Evolutionary conservation across 208 protist species (phyloP), one percentile per base, ranked within the genome.

Genomic region (Trypanosoma lewisi): DNA sequence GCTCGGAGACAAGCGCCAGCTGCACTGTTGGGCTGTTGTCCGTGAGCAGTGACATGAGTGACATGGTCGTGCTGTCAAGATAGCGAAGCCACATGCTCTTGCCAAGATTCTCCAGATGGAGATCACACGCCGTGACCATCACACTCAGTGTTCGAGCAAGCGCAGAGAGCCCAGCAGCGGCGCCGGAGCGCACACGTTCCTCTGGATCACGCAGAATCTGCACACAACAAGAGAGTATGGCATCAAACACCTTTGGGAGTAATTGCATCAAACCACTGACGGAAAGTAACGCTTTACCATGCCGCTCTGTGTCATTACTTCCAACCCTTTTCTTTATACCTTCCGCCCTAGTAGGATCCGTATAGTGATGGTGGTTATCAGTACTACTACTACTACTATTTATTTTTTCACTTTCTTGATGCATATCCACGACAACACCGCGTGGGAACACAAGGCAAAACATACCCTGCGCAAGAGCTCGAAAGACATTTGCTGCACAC

Each of bases 21-120:
- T 83, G 81, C 61, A 91, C 85, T 6, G 66, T 68, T 12, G 85
- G 76, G 71, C 75, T 83, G 31, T 56, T 63, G 74, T 87, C 85
- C 2, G 61, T 75, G 45, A 86, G 73, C 33, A 85, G 69, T 19
- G 58, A 62, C 69, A 91, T 75, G 21, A 91, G 74, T 8, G 76
- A 61, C 17, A 77, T 59, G 23, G 85, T 84, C 53, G 74, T 73
- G 34, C 51, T 48, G 60, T 73, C 67, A 16, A 89, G 66, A 56
- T 72, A 75, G 31, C 45, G 59, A 25, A 56, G 48, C 83, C 77
- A 87, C 1, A n/a, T 45, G 2, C 9, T 33, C 31, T 64, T 65
- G 19, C 42, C 47, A 23, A 62, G 21, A 34, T 51, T 31, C n/a
- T 39, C 4, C 48, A 63, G 0, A 39, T 50, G 30, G 4, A 71